Base-by-base conservation (phyloP, 306 rosid species). In the Cicer pinnatifidum region DNA sequence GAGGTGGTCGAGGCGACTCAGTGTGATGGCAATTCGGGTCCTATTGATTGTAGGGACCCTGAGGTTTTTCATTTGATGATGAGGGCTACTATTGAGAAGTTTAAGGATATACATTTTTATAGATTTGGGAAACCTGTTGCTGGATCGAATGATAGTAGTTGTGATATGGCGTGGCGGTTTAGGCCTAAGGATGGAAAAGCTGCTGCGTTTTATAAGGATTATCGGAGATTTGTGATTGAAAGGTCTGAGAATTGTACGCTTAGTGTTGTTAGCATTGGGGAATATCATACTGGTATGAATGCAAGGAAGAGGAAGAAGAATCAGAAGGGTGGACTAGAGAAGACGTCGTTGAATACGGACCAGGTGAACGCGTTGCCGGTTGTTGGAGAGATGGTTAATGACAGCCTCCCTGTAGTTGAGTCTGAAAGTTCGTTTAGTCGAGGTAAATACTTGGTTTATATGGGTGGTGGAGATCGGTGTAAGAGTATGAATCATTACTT, bases 161-260 rank as follows among this genome's bases (percentile, higher is more conserved):
- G 99, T 6, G 99, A 95, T 84, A 95, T 95, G 97, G 99, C 99
- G 1, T 95, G 99, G 99, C 84, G 97, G 70, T 95, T 85, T 75
- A 85, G 97, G 89, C 99, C 99, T 4, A 91, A 91, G 83, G 99
- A 95, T 69, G 99, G 99, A 69, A 91, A 95, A 85, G 84, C 95
- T 53, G 92, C 99, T 43, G 76, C 96, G 0, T 90, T 90, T 81
- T 91, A 95, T 69, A 95, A 95, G 88, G 99, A 95, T 74, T 95
- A 90, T 73, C 82, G 97, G 81, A 92, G 99, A 83, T 95, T 95
- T 84, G 91, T 76, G 78, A 86, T 95, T 80, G 73, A 79, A 37
- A 90, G 83, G 85, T 87, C 84, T 38, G 69, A 65, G 50, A 91
- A 95, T 70, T 91, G 97, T 83, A 83, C 88, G 38, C 81, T 81